phyloP scores from a whole-genome alignment of 805 yeast species.

The Ogataea corticis region DNA sequence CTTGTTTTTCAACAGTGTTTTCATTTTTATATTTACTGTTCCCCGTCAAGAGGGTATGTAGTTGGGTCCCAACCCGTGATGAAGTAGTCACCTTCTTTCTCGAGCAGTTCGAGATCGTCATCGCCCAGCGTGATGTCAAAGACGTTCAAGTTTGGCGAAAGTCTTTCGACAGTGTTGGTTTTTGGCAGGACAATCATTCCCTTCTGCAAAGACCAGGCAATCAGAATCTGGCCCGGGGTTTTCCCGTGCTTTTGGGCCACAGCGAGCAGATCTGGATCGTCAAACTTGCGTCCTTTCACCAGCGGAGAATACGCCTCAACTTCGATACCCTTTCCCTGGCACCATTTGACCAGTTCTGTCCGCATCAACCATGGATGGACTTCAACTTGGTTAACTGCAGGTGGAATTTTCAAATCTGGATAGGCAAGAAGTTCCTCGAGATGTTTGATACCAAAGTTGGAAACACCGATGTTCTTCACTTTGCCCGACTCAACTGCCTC shows the following conservation, averaged over 20 bases:
- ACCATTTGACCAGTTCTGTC: conserved; percentile 44
- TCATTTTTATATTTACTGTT: conserved; percentile 7
- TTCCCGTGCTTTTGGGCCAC: conserved; percentile 51
- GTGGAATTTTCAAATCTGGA: conserved; percentile 43
- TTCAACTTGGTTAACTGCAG: conserved; percentile 53
- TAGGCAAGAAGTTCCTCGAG: conserved; percentile 52
- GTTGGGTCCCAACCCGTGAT: conserved; percentile 26
- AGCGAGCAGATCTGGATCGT: conserved; percentile 42
- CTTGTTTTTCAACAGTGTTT: not conserved
- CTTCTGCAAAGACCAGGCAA: conserved; percentile 67
- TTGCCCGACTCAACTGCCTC: conserved; percentile 52
- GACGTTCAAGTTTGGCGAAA: conserved; percentile 42
- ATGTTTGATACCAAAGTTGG: conserved; percentile 61
- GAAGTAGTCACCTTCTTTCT: conserved; percentile 20
- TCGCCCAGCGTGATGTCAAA: conserved; percentile 43
- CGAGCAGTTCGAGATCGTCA: conserved; percentile 38
- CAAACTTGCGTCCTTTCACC: conserved; percentile 51
- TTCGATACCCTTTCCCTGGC: conserved; percentile 45
- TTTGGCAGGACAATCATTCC: conserved; percentile 50
- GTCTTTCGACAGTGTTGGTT: conserved; percentile 37
- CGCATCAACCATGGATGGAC: conserved; percentile 52
- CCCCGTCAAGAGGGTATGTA: conserved; percentile 20
- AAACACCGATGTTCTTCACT: conserved; percentile 59
- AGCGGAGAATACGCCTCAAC: conserved; percentile 67
- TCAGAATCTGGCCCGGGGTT: conserved; percentile 57